Evolutionary conservation across 1,284 basidiomycete species (phyloP).

Genomic region (Golubevia sp.): DNA sequence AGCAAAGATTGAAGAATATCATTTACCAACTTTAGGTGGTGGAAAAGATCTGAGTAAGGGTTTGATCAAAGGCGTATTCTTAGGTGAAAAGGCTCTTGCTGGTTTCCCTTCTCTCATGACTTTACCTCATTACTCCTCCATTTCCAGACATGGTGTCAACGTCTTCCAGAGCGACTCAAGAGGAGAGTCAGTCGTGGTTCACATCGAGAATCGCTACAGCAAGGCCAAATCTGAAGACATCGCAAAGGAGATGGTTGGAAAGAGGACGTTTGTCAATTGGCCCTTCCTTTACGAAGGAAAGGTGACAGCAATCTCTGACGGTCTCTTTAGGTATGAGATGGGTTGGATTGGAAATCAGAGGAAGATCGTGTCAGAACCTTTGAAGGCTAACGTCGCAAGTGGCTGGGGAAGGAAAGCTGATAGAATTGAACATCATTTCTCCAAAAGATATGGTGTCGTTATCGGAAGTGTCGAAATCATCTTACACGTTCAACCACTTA

Average conservation of each 20-base stretch:
- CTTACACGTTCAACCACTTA: constrained; percentile 49
- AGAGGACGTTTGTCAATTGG: constrained; percentile 83
- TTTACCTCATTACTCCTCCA: constrained; percentile 75
- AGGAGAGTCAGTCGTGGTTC: constrained; percentile 89
- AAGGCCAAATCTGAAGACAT: constrained; percentile 69
- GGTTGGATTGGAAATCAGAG: constrained; percentile 28
- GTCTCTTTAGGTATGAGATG: constrained; percentile 75
- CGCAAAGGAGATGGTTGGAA: constrained; percentile 75
- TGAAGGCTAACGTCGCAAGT: constrained; percentile 16
- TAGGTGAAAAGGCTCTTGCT: constrained; percentile 84
- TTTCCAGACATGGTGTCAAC: constrained; percentile 88
- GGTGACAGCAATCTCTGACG: constrained; percentile 84
- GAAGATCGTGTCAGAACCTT: constrained; percentile 30
- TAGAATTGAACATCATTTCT: constrained; percentile 80
- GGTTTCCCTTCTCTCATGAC: constrained; percentile 96
- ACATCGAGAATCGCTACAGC: constrained; percentile 78
- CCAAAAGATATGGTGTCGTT: constrained; percentile 84
- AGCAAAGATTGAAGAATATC: constrained; percentile 77
- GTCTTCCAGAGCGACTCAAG: constrained; percentile 87
- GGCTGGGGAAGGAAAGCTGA: constrained; percentile 78
- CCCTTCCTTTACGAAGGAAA: constrained; percentile 92
- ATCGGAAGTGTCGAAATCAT: constrained; percentile 71
- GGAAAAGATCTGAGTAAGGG: constrained; percentile 85
- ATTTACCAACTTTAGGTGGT: constrained; percentile 77
- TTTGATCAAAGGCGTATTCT: constrained; percentile 82